phyloP scores from a whole-genome alignment of 2,329 filamentous ascomycete species.

The Scedosporium dehoogii region DNA sequence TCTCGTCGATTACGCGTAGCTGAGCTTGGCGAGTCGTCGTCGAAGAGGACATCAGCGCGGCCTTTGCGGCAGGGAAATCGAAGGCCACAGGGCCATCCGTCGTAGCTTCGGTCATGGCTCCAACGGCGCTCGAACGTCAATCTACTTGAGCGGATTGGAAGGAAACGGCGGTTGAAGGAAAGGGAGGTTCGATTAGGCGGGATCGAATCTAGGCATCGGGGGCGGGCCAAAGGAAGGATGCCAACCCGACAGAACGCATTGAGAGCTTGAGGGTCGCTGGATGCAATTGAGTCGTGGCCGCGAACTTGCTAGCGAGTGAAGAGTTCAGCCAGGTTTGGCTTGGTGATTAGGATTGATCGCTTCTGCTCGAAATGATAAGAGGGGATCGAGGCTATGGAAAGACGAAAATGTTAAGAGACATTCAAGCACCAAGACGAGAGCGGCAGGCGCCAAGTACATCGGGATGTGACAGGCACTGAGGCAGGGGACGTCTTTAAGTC shows the following conservation, averaged over 20 bases:
- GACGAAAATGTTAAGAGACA: too few relatives aligned
- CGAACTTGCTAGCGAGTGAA: too few relatives aligned
- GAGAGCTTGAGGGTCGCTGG: background rate
- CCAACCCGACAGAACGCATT: background rate
- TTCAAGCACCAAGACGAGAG: too few relatives aligned
- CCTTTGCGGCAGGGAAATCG: slow-evolving; percentile 38
- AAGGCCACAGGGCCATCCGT: slow-evolving; percentile 25
- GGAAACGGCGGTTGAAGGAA: background rate
- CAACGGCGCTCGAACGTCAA: background rate
- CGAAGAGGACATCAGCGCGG: slow-evolving; percentile 51
- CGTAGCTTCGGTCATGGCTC: slow-evolving; percentile 11
- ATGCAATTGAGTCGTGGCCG: background rate
- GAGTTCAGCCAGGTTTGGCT: too few relatives aligned
- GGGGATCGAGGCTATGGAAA: too few relatives aligned
- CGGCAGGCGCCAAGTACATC: too few relatives aligned
- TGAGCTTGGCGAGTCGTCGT: slow-evolving; percentile 44
- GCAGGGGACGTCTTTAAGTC: too few relatives aligned
- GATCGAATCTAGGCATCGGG: background rate
- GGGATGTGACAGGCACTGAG: too few relatives aligned
- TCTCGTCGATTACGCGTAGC: slow-evolving; percentile 47
- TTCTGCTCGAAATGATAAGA: too few relatives aligned
- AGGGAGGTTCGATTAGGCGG: background rate
- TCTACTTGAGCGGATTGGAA: background rate
- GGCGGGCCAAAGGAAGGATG: background rate
- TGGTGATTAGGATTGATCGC: too few relatives aligned